These are phyloP conservation scores for Eimeria sp. DNA, from an alignment of 169 alveolate species.

Conservation along the genomic window DNA sequence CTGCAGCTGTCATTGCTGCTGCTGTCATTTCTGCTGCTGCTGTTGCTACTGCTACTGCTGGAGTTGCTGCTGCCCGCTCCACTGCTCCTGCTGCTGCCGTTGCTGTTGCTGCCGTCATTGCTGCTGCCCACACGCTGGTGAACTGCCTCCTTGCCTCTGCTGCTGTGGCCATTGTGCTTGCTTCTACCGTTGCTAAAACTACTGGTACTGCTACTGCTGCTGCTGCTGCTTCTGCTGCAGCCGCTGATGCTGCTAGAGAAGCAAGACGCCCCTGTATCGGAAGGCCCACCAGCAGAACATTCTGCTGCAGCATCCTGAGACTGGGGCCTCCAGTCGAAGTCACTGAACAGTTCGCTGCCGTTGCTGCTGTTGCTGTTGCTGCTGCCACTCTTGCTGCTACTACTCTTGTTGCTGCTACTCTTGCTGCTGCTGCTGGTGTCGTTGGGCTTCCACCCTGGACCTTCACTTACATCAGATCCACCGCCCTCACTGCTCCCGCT, in stretches of 20 bases:
- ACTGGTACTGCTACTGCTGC: neutral
- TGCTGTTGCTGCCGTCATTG: neutral
- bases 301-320: conserved; percentile 31
- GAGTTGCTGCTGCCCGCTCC: neutral
- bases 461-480: neutral
- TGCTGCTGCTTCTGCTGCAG: conserved; percentile 21
- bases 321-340: conserved; percentile 40
- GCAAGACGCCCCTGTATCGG: neutral
- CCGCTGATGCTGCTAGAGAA: neutral
- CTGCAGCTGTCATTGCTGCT: conserved; percentile 19
- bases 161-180: neutral
- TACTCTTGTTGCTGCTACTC: neutral
- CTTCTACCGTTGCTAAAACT: neutral
- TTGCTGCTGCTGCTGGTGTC: conserved; percentile 45
- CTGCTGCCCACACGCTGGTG: neutral
- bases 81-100: conserved; percentile 4
- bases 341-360: conserved; percentile 43
- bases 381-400: conserved; percentile 26
- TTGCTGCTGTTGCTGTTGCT: conserved; percentile 64
- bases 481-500: conserved; percentile 37
- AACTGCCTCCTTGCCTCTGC: neutral
- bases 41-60: neutral
- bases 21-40: neutral
- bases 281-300: neutral
- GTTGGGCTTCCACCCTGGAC: neutral